A percentile compares a stretch with the other conserved stretches of the same genome.
These are phyloP conservation scores for Backusella westeae DNA, from an alignment of 192 early-diverging fungal genomes.

Conservation along the genomic window DNA sequence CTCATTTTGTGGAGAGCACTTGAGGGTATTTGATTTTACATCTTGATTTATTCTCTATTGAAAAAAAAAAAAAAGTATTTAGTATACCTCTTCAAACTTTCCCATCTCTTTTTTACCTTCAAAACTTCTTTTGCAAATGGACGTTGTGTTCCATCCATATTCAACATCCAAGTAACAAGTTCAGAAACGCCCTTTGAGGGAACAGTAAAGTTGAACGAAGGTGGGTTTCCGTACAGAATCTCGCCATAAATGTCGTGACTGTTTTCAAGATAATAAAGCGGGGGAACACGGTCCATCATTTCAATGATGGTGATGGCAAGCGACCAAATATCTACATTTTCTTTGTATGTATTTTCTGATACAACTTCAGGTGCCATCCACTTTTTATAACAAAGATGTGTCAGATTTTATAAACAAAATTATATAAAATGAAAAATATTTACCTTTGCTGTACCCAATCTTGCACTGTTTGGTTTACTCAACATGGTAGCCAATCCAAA, in stretches of 20 bases:
- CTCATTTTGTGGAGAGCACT: conserved; percentile 27
- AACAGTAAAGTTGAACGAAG: conserved; percentile 29
- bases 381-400: background rate
- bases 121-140: conserved; percentile 27
- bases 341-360: conserved; percentile 34
- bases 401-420: background rate
- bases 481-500: conserved; percentile 34
- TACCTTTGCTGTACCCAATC: conserved; percentile 38
- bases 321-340: conserved; percentile 51
- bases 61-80: background rate
- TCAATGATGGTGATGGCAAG: conserved; percentile 43
- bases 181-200: conserved; percentile 19
- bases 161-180: conserved; percentile 29
- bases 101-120: background rate
- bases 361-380: conserved; percentile 52
- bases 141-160: conserved; percentile 14
- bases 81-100: background rate
- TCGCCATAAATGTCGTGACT: conserved; percentile 35
- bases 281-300: conserved; percentile 43
- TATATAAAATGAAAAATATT: background rate
- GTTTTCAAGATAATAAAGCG: conserved; percentile 37
- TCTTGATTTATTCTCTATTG: conserved; percentile 14
- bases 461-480: conserved; percentile 14
- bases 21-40: conserved; percentile 17
- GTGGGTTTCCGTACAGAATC: conserved; percentile 28